These are phyloP conservation scores for Debaryomyces psychrophilus DNA, from an alignment of 1,139 yeast genomes.

Conservation along the genomic window DNA sequence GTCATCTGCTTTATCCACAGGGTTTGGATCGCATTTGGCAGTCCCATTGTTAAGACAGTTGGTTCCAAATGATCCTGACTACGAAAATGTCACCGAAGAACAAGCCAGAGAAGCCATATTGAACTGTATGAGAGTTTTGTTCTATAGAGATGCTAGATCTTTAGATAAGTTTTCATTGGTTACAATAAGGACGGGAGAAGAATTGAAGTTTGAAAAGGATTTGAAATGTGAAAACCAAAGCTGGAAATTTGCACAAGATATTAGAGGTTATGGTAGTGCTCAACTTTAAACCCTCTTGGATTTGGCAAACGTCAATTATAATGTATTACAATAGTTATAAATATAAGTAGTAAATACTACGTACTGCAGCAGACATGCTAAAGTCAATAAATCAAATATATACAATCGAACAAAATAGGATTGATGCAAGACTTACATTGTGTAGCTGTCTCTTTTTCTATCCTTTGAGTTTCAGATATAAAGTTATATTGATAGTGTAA, in stretches of 20 bases:
- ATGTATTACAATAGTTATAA: neutral
- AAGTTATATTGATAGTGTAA: too few species aligned
- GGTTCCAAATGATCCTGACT: slow-evolving; percentile 79
- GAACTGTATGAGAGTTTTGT: slow-evolving; percentile 92
- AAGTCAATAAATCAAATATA: neutral
- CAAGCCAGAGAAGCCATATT: slow-evolving; percentile 75
- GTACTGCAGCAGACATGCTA: neutral
- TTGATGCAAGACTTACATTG: too few species aligned
- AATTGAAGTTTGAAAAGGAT: slow-evolving; percentile 64
- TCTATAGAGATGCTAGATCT: slow-evolving; percentile 95
- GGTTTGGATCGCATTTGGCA: slow-evolving; percentile 95
- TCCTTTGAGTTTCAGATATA: too few species aligned
- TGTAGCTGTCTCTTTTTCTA: too few species aligned
- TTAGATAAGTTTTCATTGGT: slow-evolving; percentile 83
- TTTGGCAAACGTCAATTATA: neutral
- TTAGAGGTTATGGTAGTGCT: slow-evolving; percentile 84
- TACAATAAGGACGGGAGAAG: slow-evolving; percentile 61
- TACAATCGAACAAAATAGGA: neutral
- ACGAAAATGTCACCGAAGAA: slow-evolving; percentile 65
- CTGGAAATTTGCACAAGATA: slow-evolving; percentile 90
- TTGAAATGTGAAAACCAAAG: slow-evolving; percentile 72
- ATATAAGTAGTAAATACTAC: neutral
- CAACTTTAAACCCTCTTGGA: slow-evolving; percentile 24
- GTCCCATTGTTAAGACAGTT: slow-evolving; percentile 86
- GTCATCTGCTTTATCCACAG: slow-evolving; percentile 91